A percentile compares a stretch with the other conserved stretches of the same genome.
These are phyloP conservation scores for Cyclotella kingstonii DNA, from an alignment of 108 stramenopile genomes.

Conservation along the genomic window DNA sequence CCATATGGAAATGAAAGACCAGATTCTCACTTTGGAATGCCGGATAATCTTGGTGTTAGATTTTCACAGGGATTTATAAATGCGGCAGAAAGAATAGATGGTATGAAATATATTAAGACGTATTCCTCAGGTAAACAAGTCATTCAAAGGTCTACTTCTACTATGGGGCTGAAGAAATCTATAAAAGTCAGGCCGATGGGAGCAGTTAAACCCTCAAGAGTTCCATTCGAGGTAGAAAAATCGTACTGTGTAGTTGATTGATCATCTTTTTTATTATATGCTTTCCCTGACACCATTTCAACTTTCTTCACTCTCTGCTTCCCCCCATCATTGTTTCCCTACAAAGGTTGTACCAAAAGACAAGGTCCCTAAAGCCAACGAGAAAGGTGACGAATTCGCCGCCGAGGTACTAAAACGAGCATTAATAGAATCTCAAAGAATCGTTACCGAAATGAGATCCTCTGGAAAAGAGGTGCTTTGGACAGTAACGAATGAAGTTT, in stretches of 20 bases:
- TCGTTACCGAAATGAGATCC: neutral
- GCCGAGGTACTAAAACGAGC: slow-evolving; percentile 37
- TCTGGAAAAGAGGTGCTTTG: slow-evolving; percentile 13
- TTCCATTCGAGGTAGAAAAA: neutral
- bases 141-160: slow-evolving; percentile 2
- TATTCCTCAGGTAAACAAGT: neutral
- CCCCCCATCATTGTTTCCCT: neutral
- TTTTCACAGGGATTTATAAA: too few relatives aligned
- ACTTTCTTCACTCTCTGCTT: neutral
- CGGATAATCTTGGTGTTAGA: slow-evolving; percentile 1
- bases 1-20: slow-evolving; percentile 41
- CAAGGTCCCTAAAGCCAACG: slow-evolving; percentile 12
- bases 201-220: slow-evolving; percentile 16
- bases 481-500: slow-evolving; percentile 31
- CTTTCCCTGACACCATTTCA: neutral
- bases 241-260: neutral
- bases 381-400: slow-evolving; percentile 9
- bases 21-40: slow-evolving; percentile 19
- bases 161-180: neutral
- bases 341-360: slow-evolving; percentile 22
- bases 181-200: neutral
- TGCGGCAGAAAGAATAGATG: too few relatives aligned
- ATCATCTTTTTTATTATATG: too few relatives aligned
- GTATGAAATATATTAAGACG: too few relatives aligned
- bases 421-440: slow-evolving; percentile 17